Evolutionary conservation across 352 stramenopile species (phyloP), one percentile per base, ranked within the genome.

Genomic region (Globisporangium heterothallicum): DNA sequence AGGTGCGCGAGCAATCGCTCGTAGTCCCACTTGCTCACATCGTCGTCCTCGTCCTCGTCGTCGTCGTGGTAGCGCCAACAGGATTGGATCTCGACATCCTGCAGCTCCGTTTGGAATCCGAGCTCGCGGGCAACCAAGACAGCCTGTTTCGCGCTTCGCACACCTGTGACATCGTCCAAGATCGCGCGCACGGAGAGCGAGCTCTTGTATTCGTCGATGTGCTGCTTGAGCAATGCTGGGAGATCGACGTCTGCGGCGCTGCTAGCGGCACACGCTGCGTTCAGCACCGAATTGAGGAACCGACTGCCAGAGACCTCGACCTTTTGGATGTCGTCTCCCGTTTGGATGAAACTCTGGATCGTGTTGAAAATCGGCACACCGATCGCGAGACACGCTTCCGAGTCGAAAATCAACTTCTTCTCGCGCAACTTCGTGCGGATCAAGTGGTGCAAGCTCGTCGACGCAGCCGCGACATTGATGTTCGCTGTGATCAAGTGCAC

Each of bases 401-500:
- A 72, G 56, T 93, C 82, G 46, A 98, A 93, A 7, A 77, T 95
- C 13, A 95, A 76, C 68, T 98, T 87, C 53, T 87, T 83, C 42
- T 89, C 63, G 59, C 84, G 84, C 16, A 86, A 62, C 29, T 78
- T 71, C 40, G 72, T 60, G 26, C 74, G 77, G 51, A 98, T 84
- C 13, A 72, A 63, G 35, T 85, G 68, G 52, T 92, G 87, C 35
- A 95, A 64, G 45, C 70, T 62, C 29, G 86, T 80, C 21, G 75
- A 68, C 22, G 84, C 78, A 3, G 80, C 84, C 12, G 93, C 74
- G 29, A 90, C 90, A 53, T 95, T 90, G 54, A 96, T 81, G 57
- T 98, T 98, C 18, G 86, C 82, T 12, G 86, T 98, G 46, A 98
- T 89, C 29, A 98, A 67, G 65, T 98, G 85, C 58, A 97, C 79